Evolutionary conservation across 768 basidiomycete species (phyloP).

Genomic region (Kwoniella botswanensis): DNA sequence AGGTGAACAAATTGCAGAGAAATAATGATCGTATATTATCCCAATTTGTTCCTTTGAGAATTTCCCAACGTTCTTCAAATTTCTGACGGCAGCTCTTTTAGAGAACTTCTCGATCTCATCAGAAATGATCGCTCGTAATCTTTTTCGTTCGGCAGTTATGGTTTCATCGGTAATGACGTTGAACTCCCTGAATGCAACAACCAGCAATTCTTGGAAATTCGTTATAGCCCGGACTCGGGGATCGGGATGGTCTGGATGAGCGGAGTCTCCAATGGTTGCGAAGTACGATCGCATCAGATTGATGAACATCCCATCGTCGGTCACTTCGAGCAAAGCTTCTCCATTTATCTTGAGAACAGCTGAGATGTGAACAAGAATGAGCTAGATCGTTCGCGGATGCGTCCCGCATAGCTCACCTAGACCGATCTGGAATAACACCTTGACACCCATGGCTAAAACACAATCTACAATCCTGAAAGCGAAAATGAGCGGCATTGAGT

Average conservation of each 20-base stretch:
- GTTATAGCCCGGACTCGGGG: conserved; percentile 91
- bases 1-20: conserved; percentile 64
- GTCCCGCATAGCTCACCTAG: conserved; percentile 30
- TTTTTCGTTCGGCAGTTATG: conserved; percentile 81
- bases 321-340: conserved; percentile 84
- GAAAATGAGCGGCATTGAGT: conserved; percentile 76
- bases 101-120: conserved; percentile 92
- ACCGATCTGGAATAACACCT: conserved; percentile 97
- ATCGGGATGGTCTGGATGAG: conserved; percentile 85
- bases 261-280: conserved; percentile 86
- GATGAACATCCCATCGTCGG: conserved; percentile 96
- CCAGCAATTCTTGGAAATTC: conserved; percentile 93
- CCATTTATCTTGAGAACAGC: conserved; percentile 98
- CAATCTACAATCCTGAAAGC: conserved; percentile 97
- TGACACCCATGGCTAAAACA: conserved; percentile 98
- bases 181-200: conserved; percentile 97
- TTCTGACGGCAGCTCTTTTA: conserved; percentile 86
- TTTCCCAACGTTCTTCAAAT: conserved; percentile 75
- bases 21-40: conserved; percentile 81
- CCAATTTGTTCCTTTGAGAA: conserved; percentile 88
- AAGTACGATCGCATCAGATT: conserved; percentile 97
- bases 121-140: conserved; percentile 86
- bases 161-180: conserved; percentile 94
- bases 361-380: conserved; percentile 49
- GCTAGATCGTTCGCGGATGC: background rate